Conservation (phyloP, 495 filamentous ascomycete species). For the Neurospora hispaniola region DNA sequence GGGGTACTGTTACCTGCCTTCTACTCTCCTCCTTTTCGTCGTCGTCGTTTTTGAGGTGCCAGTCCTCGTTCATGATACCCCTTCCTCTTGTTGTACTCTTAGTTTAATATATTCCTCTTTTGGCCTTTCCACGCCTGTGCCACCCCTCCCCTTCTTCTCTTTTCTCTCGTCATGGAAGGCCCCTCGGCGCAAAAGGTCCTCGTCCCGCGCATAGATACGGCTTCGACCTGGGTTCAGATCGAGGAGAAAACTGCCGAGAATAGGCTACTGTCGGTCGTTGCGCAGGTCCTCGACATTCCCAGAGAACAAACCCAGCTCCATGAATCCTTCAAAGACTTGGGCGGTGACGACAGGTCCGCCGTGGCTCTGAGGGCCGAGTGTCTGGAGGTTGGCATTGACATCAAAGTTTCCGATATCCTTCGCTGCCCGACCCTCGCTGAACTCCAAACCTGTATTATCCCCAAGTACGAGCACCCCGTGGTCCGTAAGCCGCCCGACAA, state of each 20-base stretch:
- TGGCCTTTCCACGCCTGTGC: background rate
- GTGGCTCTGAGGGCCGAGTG: constrained; percentile 24
- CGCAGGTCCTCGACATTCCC: constrained; percentile 23
- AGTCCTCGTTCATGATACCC: background rate
- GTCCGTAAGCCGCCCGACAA: background rate
- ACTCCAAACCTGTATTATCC: constrained; percentile 23
- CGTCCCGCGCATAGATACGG: constrained; percentile 12
- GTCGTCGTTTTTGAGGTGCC: background rate
- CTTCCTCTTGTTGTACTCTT: background rate
- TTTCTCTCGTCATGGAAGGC: constrained; percentile 9
- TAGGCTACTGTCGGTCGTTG: constrained; percentile 20
- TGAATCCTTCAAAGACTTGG: constrained; percentile 32
- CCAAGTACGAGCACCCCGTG: constrained; percentile 14
- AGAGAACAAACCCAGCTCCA: constrained; percentile 14
- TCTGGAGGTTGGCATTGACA: constrained; percentile 24
- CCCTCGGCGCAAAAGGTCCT: constrained; percentile 5
- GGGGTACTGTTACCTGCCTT: background rate
- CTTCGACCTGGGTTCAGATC: constrained; percentile 19
- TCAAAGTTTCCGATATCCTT: constrained; percentile 30
- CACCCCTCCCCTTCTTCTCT: background rate
- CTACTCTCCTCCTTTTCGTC: background rate
- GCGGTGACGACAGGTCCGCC: constrained; percentile 27
- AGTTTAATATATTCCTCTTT: background rate
- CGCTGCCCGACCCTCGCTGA: constrained; percentile 32
- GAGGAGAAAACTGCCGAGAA: constrained; percentile 23